Evolutionary conservation across 257 asterid genomes (phyloP), one percentile per base, ranked within the genome.

Genomic region (Solanum clarkiae): DNA sequence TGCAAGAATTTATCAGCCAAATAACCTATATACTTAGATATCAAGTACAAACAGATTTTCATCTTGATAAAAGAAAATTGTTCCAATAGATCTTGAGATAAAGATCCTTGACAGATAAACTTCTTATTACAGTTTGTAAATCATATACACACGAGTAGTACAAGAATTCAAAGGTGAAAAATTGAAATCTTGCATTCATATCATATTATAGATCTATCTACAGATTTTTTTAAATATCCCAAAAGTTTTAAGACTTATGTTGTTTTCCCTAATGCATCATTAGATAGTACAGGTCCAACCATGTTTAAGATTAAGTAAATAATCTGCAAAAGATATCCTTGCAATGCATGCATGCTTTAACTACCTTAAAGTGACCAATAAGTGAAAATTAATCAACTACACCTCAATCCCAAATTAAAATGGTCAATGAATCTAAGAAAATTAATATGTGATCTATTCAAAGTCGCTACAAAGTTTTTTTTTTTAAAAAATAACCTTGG

Each of bases 1-100:
- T 95, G 94, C 88, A 89, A 65, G 84, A 85, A 24, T 86, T 84
- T 24, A 85, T 49, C 56, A 81, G 85, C 22, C 56, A 85, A 29
- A 84, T 74, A 36, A 79, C 47, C 20, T 77, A 29, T 45, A 51
- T 11, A 53, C 24, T 53, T 47, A 77, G 16, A 79, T 53, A 26
- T 10, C 11, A 72, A 72, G 57, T 11, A 44, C 56, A 3, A 45
- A 44, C 80, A 20, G 26, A 22, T 42, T 71, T 69, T 42, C 15
- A 4, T 49, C 44, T 32, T 18, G 55, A 71, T 71, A 18, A 40
- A 69, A 65, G 71, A 36, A 68, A 68, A 17, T 36, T 10, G 77
- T n/a, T 22, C 12, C 60, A 74, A 47, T 8, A 74, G 59, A 74
- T 74, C n/a, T 72, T 74, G 42, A 74, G 36, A 69, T 74, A 22